Conservation (phyloP, 2,329 filamentous ascomycete species). For the Venturiaceae sp. region DNA sequence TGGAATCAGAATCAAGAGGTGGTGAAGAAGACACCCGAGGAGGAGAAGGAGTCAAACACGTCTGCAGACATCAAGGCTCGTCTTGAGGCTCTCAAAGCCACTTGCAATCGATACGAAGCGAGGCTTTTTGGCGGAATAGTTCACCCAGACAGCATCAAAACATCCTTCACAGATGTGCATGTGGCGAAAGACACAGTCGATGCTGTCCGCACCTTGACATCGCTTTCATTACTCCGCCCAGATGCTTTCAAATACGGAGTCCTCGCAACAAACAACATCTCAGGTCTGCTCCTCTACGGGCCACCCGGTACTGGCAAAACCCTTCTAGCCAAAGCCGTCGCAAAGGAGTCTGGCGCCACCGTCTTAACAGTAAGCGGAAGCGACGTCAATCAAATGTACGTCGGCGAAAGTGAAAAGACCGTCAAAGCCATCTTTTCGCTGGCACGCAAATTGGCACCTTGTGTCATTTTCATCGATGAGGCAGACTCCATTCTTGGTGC, state of each 20-base stretch:
- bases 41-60: not conserved
- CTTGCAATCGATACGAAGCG: conserved; percentile 69
- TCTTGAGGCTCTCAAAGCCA: conserved; percentile 42
- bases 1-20: not conserved
- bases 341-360: conserved; percentile 55
- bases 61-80: conserved; percentile 9
- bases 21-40: conserved; percentile 10
- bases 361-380: conserved; percentile 80
- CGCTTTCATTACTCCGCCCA: conserved; percentile 73
- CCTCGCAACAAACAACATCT: conserved; percentile 80
- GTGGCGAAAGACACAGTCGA: conserved; percentile 74
- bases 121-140: conserved; percentile 74
- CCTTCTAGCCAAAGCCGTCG: conserved; percentile 53
- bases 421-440: conserved; percentile 85
- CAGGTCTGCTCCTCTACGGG: conserved; percentile 79
- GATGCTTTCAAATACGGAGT: conserved; percentile 97
- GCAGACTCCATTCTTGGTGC: conserved; percentile 84
- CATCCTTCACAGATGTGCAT: conserved; percentile 81
- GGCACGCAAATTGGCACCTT: conserved; percentile 82
- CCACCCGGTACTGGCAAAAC: conserved; percentile 66
- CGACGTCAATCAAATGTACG: conserved; percentile 91
- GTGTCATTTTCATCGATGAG: conserved; percentile 95
- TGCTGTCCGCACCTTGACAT: conserved; percentile 79
- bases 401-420: conserved; percentile 94
- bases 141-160: conserved; percentile 70